Conservation (phyloP, 805 yeast genomes). For the Jamesozyma lodderae region DNA sequence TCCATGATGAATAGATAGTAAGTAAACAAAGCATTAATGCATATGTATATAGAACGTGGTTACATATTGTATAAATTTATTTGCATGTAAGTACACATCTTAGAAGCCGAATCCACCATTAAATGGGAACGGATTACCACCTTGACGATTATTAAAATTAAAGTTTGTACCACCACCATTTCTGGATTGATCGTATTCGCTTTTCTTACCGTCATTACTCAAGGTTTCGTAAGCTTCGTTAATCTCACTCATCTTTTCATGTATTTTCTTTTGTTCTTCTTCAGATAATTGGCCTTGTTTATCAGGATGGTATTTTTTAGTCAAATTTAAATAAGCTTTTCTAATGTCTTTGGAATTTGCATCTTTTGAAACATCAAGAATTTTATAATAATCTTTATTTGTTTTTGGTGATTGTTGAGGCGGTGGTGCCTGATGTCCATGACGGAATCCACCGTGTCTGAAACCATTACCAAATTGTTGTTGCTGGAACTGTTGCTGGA, state of each 20-base stretch:
- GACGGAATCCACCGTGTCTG: slow-evolving; percentile 9
- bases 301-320: slow-evolving; percentile 86
- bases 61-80: too few relatives aligned
- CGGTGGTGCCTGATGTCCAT: slow-evolving; percentile 31
- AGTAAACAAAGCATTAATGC: neutral
- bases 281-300: slow-evolving; percentile 60
- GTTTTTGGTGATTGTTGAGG: slow-evolving; percentile 23
- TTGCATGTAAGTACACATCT: neutral
- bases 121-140: slow-evolving; percentile 6
- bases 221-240: slow-evolving; percentile 88
- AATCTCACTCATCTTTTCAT: slow-evolving; percentile 79
- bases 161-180: slow-evolving; percentile 4
- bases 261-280: slow-evolving; percentile 57
- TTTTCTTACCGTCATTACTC: slow-evolving; percentile 53
- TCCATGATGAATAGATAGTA: too few relatives aligned
- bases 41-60: neutral
- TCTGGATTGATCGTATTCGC: slow-evolving; percentile 51
- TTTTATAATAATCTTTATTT: slow-evolving; percentile 68
- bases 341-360: slow-evolving; percentile 69
- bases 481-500: slow-evolving; percentile 40
- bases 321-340: slow-evolving; percentile 68
- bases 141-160: slow-evolving; percentile 5
- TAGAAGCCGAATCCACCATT: slow-evolving; percentile 5
- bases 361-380: slow-evolving; percentile 54
- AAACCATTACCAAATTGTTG: slow-evolving; percentile 30